Conservation (phyloP, 352 stramenopile genomes). For the Globisporangium parvum region DNA sequence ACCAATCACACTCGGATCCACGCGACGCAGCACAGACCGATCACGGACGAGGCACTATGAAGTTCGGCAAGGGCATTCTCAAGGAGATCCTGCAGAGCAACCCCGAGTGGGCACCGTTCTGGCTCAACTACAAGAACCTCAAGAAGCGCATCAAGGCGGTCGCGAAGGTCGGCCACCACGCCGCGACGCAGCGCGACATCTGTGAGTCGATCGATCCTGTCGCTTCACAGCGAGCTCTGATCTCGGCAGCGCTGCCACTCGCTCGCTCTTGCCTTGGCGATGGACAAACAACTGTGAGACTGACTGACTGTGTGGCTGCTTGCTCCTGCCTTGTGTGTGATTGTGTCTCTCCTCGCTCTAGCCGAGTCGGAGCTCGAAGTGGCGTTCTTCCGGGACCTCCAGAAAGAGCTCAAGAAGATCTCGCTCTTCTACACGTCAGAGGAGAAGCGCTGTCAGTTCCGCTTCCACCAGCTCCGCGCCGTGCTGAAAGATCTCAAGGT, state of each 20-base stretch:
- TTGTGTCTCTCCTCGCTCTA: conserved; percentile 10
- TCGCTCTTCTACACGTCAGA: conserved; percentile 70
- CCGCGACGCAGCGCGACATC: conserved; percentile 19
- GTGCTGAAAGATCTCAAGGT: conserved; percentile 67
- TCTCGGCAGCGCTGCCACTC: too few relatives aligned
- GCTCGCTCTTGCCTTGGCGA: neutral
- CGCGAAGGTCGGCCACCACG: conserved; percentile 18
- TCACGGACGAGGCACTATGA: conserved; percentile 31
- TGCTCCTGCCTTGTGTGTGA: neutral
- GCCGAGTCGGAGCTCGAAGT: conserved; percentile 67
- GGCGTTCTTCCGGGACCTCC: conserved; percentile 72
- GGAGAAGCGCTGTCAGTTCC: conserved; percentile 67
- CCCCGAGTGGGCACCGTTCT: conserved; percentile 79
- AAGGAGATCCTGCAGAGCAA: conserved; percentile 68
- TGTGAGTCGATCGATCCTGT: conserved; percentile 21
- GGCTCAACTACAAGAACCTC: conserved; percentile 84
- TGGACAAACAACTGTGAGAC: too few relatives aligned
- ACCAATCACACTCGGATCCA: neutral
- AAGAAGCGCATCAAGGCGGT: conserved; percentile 84
- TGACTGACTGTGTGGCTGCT: neutral
- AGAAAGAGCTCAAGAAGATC: conserved; percentile 75
- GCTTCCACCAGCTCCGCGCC: conserved; percentile 63
- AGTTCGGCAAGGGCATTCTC: conserved; percentile 77
- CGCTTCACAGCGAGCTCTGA: too few relatives aligned
- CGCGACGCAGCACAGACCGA: neutral